Evolutionary conservation across 495 filamentous ascomycete species (phyloP), one percentile per base, ranked within the genome.

Genomic region (Hyaloscypha variabilis): DNA sequence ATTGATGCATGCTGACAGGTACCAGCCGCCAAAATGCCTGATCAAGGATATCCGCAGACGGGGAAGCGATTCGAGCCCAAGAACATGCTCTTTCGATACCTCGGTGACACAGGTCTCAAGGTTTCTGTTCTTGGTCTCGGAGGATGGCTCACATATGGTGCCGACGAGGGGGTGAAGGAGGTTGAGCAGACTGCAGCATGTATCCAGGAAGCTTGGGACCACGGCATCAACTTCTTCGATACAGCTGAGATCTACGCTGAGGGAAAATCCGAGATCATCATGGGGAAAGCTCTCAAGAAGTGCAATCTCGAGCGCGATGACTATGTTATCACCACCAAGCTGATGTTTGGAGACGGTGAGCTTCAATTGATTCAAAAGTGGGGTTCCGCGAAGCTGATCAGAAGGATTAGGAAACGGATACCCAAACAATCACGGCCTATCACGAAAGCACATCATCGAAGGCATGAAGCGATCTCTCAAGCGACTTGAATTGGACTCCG

Each of bases 401-500:
- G 6, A 21, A 50, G 3, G 2, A 3, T 13, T 26, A 65, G 66
- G 66, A 53, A 65, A 65, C 21, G 62, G 61, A 42, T 68, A 60
- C 66, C 62, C 61, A 23, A 68, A 78, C 73, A 78, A 77, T 62
- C 75, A 79, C 60, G 90, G 90, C 17, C 80, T 92, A 10, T 88
- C 84, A 23, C 79, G 88, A 46, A 93, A 93, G 73, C 90, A 92
- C 77, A 81, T 92, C 29, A 78, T 92, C 67, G 90, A 92, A 77
- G 90, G 88, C 23, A 71, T 82, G 65, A 78, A 81, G 21, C 77
- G 79, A 23, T 87, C 85, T 0, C 82, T 92, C 19, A 67, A 82
- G 67, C 81, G 90, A 2, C 77, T 93, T 23, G 82, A 87, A 53
- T 82, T 92, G 3, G 82, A 86, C 39, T 86, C 84, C 61, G 85